Evolutionary conservation across 2,329 filamentous ascomycete genomes (phyloP), one percentile per base, ranked within the genome.

Genomic region (Nigrospora sphaerica): DNA sequence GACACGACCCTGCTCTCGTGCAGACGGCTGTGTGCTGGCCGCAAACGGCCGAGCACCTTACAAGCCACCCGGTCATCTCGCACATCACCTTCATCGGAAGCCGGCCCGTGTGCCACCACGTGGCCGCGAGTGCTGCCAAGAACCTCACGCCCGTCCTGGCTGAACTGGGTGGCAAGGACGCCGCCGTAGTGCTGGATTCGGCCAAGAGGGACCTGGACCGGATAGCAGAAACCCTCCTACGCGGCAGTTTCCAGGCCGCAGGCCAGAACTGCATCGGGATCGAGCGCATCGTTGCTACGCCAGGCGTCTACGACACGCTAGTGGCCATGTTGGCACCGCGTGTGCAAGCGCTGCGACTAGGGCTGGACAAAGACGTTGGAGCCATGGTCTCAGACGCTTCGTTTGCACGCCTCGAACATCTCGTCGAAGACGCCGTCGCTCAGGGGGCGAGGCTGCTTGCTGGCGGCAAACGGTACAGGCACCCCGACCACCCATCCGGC

Each of bases 221-320:
- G 37, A 83, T 97, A 42, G 78, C 80, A 35, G 87, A 90, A 51
- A 86, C 95, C 52, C 79, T 97, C 51, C 84, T 98, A 70, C 83
- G 93, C 45, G 93, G 92, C 44, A 89, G 88, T 11, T 98, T 97
- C 69, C 93, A 98, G 67, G 90, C 90, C 44, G 85, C 90, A 14
- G 93, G 93, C 1, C 93, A 98, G 66, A 98, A 98, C 70, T 98
- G 93, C 68, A 92, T 98, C 61, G 93, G 93, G 46, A 92, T 96
- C 55, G 93, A 98, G 70, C 86, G 93, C 46, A 84, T 97, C 60
- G 84, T 97, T 55, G 88, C 86, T 19, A 77, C 87, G 14, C 84
- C 88, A 2, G 72, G 70, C n/a, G 75, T 88, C 44, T 95, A 97
- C 70, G 75, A 86, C 51, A 73, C 73, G 46, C 78, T 98, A 18